Evolutionary conservation across 2,329 filamentous ascomycete genomes (phyloP), one percentile per base, ranked within the genome.

Genomic region (Fusarium scirpi): DNA sequence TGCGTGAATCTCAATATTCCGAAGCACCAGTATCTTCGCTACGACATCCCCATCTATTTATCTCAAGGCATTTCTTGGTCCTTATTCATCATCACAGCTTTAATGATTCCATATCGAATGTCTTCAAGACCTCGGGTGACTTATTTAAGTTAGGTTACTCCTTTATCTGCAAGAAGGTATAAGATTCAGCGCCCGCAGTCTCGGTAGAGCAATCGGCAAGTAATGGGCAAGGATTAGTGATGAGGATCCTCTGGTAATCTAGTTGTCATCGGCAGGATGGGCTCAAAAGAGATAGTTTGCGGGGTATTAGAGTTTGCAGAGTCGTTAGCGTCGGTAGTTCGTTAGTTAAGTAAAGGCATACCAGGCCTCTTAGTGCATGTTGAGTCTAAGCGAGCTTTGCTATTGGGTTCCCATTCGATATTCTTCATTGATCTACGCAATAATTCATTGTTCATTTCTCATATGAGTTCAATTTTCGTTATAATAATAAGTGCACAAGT

Each of bases 301-400:
- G 57, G 57, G 57, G 57, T 58, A 60, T 24, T 60, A 58, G 16
- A 58, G 52, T 47, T 58, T 58, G 15, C 18, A 10, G 15, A 46
- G 25, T 20, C 27, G 41, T 44, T 59, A 45, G 49, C 40, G 49
- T 32, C 56, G 56, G 56, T 29, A 58, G 38, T 44, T 56, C 11
- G 32, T 22, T 40, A 12, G 13, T 20, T 11, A 24, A 5, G n/a
- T 20, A 16, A 53, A 32, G 32, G 15, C 20, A 22, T 29, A 29
- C 45, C 45, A 29, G 6, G 11, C 45, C 15, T 8, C 9, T 57
- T 29, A 4, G 5, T 3, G 46, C 8, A 6, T 27, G 4, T 52
- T 20, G 5, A 20, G 1, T 8, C 30, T 29, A 58, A 58, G 54
- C 54, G 54, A 57, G 54, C 3, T 51, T 34, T 0, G 15, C 9